phyloP scores from a whole-genome alignment of 2,329 filamentous ascomycete species.

The Aureobasidium sp. region DNA sequence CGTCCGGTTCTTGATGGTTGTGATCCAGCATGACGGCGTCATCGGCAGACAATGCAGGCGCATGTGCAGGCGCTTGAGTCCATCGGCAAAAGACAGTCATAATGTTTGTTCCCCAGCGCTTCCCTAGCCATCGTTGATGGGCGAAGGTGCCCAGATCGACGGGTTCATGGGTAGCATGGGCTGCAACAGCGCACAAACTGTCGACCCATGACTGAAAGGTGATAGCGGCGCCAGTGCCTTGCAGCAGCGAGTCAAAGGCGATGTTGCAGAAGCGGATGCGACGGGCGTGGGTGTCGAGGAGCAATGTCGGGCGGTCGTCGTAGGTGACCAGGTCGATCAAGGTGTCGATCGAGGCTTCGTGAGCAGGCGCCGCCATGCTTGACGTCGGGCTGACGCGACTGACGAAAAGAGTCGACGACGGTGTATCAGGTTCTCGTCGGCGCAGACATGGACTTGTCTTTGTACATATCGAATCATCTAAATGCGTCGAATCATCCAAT shows the following conservation, averaged over 20 bases:
- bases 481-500: not conserved
- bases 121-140: not conserved
- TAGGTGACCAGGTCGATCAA: slow-evolving; percentile 6
- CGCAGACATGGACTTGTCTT: not conserved
- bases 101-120: not conserved
- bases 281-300: not conserved
- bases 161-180: not conserved
- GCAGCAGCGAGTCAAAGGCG: not conserved
- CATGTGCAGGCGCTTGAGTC: not conserved
- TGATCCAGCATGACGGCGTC: not conserved
- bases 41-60: not conserved
- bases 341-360: not conserved
- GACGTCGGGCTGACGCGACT: not conserved
- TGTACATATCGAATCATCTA: not conserved
- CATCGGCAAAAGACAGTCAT: slow-evolving; percentile 5
- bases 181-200: not conserved
- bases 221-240: not conserved
- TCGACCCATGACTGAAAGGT: not conserved
- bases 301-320: slow-evolving; percentile 12
- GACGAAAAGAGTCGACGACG: not conserved
- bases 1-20: not conserved
- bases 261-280: slow-evolving; percentile 5
- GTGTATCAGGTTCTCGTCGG: not conserved
- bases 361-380: not conserved
- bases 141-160: not conserved